phyloP scores from a whole-genome alignment of 306 rosid genomes.

The Pyrus betulifolia region DNA sequence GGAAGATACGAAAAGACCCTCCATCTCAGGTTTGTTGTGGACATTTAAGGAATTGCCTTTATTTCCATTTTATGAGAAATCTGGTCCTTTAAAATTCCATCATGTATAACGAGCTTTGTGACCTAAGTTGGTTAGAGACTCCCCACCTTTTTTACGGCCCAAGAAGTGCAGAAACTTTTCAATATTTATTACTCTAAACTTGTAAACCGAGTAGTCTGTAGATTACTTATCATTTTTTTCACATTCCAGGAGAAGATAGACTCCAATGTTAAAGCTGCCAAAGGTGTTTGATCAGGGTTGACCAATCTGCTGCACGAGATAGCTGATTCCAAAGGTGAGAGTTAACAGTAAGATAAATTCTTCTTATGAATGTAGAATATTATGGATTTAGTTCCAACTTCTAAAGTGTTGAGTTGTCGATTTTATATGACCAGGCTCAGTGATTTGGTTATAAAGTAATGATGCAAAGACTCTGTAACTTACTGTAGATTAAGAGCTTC shows the following conservation, averaged over 20 bases:
- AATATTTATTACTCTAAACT: background rate
- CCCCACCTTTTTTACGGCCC: background rate
- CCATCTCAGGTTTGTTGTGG: constrained; percentile 52
- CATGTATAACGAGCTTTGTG: background rate
- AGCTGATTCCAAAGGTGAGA: background rate
- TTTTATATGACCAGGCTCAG: background rate
- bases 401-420: background rate
- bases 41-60: background rate
- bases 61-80: background rate
- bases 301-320: background rate
- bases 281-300: constrained; percentile 26
- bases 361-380: too few relatives aligned
- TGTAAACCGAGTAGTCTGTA: background rate
- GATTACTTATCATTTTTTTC: constrained; percentile 8
- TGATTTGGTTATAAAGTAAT: background rate
- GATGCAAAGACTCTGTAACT: background rate
- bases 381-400: background rate
- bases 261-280: constrained; percentile 54
- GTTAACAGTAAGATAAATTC: background rate
- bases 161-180: background rate
- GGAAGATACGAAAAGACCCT: constrained; percentile 51
- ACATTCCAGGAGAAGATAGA: constrained; percentile 49
- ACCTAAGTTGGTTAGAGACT: background rate
- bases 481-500: too few relatives aligned
- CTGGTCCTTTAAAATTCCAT: background rate